Base-by-base conservation (phyloP, 805 yeast genomes). In the Phaffomyces antillensis region DNA sequence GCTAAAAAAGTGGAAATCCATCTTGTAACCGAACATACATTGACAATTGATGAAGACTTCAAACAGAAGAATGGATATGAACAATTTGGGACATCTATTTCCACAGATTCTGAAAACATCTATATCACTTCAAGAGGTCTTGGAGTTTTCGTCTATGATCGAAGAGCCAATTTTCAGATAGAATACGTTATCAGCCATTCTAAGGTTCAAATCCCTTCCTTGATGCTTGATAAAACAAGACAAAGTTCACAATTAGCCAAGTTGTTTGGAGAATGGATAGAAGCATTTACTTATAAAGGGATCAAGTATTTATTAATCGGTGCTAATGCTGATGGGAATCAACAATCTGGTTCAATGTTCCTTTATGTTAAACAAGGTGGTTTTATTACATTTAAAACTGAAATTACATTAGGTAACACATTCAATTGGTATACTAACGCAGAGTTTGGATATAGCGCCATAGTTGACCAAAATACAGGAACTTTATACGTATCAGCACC, bases 301-400 rank as follows among this genome's bases (percentile, higher is more conserved):
- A 25, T 18, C 6, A 17, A 42, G 0, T 54, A 41, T 33, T 25
- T 53, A 23, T 12, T 54, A 4, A 42, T 52, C 10, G 36, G 53
- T 23, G 45, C 54, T 4, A 49, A 40, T 24, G 47, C 47, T 2
- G 31, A 40, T 31, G 41, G 36, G 5, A 62, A 70, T 47, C 41
- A 56, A 10, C 61, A 66, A 34, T 62, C 73, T 40, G 84, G 83
- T 4, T 59, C 65, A 4, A 64, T 68, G 0, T 65, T 66, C 45
- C 47, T 67, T 3, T 72, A 67, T 36, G 26, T 44, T 3, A 33
- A 40, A 1, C 17, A 18, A 2, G 37, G 33, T 12, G 43, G 28
- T n/a, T 41, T 24, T 13, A 13, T 42, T 2, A 8, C 17, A 2
- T 38, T 25, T 8, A 11, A 20, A 13, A 15, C 15, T 17, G 17